phyloP scores from a whole-genome alignment of 306 rosid genomes.

The Herpetospermum pedunculosum region DNA sequence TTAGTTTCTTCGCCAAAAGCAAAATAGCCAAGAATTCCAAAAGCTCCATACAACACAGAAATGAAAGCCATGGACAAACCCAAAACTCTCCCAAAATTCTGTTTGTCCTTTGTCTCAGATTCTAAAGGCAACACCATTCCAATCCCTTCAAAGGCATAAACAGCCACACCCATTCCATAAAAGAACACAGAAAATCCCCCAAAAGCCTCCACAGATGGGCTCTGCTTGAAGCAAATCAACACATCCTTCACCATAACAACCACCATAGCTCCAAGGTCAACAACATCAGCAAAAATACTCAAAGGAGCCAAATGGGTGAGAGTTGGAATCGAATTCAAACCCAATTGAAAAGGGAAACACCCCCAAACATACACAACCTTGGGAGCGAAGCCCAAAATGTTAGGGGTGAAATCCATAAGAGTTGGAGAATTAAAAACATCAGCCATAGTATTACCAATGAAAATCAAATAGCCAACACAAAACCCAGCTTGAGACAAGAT shows the following conservation, averaged over 20 bases:
- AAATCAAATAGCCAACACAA: slow-evolving; percentile 38
- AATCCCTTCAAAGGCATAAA: slow-evolving; percentile 40
- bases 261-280: slow-evolving; percentile 40
- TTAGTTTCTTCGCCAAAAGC: slow-evolving; percentile 37
- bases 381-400: slow-evolving; percentile 22
- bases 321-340: slow-evolving; percentile 32
- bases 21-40: slow-evolving; percentile 40
- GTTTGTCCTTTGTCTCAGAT: slow-evolving; percentile 35
- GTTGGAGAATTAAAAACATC: slow-evolving; percentile 17
- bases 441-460: slow-evolving; percentile 33
- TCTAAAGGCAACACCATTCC: slow-evolving; percentile 50
- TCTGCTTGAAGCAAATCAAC: slow-evolving; percentile 7
- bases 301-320: slow-evolving; percentile 38
- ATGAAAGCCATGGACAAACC: slow-evolving; percentile 32
- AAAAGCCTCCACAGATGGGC: slow-evolving; percentile 21
- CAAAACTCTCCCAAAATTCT: slow-evolving; percentile 29
- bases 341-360: slow-evolving; percentile 40
- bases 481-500: slow-evolving; percentile 39
- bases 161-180: slow-evolving; percentile 39
- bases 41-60: slow-evolving; percentile 24
- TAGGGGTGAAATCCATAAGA: neutral
- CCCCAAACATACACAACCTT: slow-evolving; percentile 36
- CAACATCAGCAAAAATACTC: slow-evolving; percentile 45
- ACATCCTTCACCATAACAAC: slow-evolving; percentile 32
- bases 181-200: slow-evolving; percentile 32